Conservation (phyloP, 2,329 filamentous ascomycete species). For the Colletotrichum endophyticum region DNA sequence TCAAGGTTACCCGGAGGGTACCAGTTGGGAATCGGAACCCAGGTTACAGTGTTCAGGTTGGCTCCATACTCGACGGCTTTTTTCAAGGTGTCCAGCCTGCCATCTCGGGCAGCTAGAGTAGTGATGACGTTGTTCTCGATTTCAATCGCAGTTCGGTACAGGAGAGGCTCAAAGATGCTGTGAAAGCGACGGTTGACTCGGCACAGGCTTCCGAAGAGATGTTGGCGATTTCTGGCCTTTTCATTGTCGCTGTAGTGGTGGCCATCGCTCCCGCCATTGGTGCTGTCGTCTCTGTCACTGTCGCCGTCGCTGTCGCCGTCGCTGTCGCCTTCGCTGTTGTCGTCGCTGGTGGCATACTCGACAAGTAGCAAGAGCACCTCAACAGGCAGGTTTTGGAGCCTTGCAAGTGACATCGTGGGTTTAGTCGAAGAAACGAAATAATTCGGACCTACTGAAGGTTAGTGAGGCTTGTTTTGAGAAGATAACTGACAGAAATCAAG, state of each 20-base stretch:
- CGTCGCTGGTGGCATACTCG: neutral
- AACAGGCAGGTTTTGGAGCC: neutral
- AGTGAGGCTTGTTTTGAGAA: neutral
- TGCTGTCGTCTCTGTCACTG: neutral
- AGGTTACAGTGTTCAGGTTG: fast-evolving
- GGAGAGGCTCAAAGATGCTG: neutral
- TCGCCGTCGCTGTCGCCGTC: no score
- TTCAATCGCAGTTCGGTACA: neutral
- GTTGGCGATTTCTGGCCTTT: fast-evolving
- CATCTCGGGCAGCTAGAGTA: neutral
- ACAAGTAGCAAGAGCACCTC: neutral
- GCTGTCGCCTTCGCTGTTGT: no score
- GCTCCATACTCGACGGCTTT: neutral
- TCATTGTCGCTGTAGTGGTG: neutral
- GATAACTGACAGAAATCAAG: fast-evolving
- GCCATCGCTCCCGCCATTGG: no score
- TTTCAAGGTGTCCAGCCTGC: fast-evolving
- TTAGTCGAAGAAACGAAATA: neutral
- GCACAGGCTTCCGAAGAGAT: fast-evolving
- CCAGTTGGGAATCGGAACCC: neutral
- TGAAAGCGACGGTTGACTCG: neutral
- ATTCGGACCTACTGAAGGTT: neutral
- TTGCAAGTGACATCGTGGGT: neutral
- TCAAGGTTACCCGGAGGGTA: fast-evolving
- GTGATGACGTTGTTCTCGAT: neutral